Conservation (phyloP, 192 early-diverging fungal genomes). For the Linnemannia hyalina region DNA sequence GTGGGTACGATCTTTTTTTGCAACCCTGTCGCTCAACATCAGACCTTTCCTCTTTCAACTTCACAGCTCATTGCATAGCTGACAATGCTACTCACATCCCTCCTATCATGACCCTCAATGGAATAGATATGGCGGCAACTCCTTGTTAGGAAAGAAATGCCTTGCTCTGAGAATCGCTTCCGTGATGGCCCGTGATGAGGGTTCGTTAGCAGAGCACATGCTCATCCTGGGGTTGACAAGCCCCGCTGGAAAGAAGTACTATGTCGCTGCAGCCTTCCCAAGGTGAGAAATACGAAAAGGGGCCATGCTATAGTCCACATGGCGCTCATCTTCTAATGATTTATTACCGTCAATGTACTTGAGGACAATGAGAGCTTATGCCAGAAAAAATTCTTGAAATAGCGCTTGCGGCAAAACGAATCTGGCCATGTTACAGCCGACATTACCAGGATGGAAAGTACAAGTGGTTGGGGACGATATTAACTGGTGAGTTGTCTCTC, state of each 20-base stretch:
- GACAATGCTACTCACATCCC: neutral
- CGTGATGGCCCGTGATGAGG: constrained; percentile 54
- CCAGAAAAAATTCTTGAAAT: neutral
- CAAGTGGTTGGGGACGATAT: constrained; percentile 54
- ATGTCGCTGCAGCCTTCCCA: constrained; percentile 53
- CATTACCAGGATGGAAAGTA: constrained; percentile 55
- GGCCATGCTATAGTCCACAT: neutral
- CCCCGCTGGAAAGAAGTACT: constrained; percentile 53
- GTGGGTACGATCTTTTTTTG: constrained; percentile 20
- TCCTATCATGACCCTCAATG: neutral
- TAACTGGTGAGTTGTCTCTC: constrained; percentile 35
- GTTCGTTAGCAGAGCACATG: constrained; percentile 54
- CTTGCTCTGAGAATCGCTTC: constrained; percentile 48
- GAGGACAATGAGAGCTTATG: neutral
- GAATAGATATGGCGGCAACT: constrained; percentile 50
- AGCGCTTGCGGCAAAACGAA: constrained; percentile 55
- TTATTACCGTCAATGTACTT: neutral
- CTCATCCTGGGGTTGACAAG: constrained; percentile 48
- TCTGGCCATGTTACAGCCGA: constrained; percentile 49
- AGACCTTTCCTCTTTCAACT: neutral
- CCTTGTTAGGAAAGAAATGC: constrained; percentile 48
- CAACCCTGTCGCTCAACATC: too few relatives aligned
- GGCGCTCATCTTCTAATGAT: neutral
- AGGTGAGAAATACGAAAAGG: constrained; percentile 3
- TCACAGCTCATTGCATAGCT: neutral